A percentile compares a stretch with the other conserved stretches of the same genome.
These are phyloP conservation scores for Oryza longistaminata DNA, from an alignment of 176 grass and related monocot genomes.

Conservation along the genomic window DNA sequence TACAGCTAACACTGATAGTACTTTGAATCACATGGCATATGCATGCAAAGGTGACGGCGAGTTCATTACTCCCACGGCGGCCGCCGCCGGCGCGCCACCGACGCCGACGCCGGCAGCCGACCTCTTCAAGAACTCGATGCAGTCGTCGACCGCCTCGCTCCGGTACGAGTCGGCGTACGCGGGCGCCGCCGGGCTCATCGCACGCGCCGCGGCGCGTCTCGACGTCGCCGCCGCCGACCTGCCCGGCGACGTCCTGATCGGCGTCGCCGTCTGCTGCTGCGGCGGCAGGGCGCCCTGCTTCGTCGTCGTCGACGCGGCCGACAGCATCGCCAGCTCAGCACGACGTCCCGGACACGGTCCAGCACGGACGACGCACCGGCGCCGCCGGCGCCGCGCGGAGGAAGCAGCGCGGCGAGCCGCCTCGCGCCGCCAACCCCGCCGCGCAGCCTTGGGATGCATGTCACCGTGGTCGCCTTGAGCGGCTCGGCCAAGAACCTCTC, in stretches of 20 bases:
- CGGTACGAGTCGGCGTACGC: too few relatives aligned
- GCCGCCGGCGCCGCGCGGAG: neutral
- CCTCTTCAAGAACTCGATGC: too few relatives aligned
- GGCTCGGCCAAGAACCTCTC: conserved; percentile 29
- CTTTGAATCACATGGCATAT: conserved; percentile 42
- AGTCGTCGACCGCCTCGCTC: too few relatives aligned
- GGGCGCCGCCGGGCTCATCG: too few relatives aligned
- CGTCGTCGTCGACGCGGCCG: conserved; percentile 14
- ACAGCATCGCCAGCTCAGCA: conserved; percentile 59
- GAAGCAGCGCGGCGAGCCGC: too few relatives aligned
- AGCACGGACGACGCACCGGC: conserved; percentile 27
- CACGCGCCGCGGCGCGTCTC: neutral
- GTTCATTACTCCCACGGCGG: neutral
- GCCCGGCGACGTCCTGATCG: neutral
- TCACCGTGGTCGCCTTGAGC: conserved; percentile 16
- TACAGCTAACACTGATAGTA: neutral
- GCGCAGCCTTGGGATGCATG: conserved; percentile 80
- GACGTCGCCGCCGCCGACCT: neutral
- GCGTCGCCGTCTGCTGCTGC: neutral
- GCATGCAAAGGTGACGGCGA: conserved; percentile 24
- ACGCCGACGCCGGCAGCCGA: too few relatives aligned
- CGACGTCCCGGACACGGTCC: conserved; percentile 65
- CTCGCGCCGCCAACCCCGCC: neutral
- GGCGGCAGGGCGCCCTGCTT: neutral
- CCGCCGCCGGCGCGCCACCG: neutral